Conservation (phyloP, 2,329 filamentous ascomycete species). For the Monosporascus sp. region DNA sequence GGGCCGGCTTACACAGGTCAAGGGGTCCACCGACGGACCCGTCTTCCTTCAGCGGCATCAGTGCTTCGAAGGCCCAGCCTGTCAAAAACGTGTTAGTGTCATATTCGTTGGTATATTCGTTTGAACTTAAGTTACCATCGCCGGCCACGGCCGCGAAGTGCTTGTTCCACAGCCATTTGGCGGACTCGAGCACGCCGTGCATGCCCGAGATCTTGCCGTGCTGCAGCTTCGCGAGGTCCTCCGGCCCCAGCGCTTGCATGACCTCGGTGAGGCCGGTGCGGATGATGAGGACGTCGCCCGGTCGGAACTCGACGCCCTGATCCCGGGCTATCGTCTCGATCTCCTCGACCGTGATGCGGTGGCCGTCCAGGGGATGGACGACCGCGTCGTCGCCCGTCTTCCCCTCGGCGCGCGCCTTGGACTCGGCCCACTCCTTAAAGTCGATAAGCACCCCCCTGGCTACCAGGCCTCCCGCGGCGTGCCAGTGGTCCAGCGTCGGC, state of each 20-base stretch:
- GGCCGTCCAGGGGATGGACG: conserved; percentile 46
- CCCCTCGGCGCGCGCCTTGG: conserved; percentile 39
- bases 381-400: conserved; percentile 35
- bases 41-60: conserved; percentile 46
- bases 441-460: conserved; percentile 54
- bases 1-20: conserved; percentile 32
- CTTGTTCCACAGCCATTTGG: conserved; percentile 64
- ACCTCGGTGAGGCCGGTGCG: conserved; percentile 58
- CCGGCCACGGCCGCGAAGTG: conserved; percentile 62
- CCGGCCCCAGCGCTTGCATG: conserved; percentile 41
- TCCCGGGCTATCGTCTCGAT: conserved; percentile 53
- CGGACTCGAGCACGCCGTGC: conserved; percentile 44
- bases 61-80: conserved; percentile 56
- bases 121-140: conserved; percentile 33
- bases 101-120: too few relatives aligned
- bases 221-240: conserved; percentile 29
- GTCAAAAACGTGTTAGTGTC: too few relatives aligned
- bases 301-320: conserved; percentile 58
- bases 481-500: conserved; percentile 46
- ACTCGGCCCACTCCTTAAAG: conserved; percentile 34
- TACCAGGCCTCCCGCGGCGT: conserved; percentile 44
- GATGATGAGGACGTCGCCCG: conserved; percentile 63
- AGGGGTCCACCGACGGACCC: conserved; percentile 25
- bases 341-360: conserved; percentile 49
- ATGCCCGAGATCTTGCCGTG: conserved; percentile 30